Conservation (phyloP, 2,329 filamentous ascomycete genomes). For the Paraconiothyrium sp. region DNA sequence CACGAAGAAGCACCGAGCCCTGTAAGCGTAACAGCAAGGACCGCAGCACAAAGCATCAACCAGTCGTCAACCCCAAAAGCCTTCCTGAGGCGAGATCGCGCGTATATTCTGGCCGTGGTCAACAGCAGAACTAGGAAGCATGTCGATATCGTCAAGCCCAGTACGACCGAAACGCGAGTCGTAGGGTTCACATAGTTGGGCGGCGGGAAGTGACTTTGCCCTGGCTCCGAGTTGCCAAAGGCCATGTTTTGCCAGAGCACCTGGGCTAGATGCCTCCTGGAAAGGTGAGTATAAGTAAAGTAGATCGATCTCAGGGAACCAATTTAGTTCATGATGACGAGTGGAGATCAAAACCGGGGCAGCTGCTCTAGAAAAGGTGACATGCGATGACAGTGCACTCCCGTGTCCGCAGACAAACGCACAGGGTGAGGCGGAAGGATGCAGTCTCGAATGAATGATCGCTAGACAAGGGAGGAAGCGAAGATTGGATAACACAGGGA, state of each 20-base stretch:
- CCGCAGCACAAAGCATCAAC: slow-evolving; percentile 5
- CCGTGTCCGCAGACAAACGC: neutral
- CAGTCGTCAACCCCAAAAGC: slow-evolving; percentile 10
- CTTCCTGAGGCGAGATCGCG: slow-evolving; percentile 1
- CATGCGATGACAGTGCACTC: neutral
- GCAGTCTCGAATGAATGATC: slow-evolving; percentile 3
- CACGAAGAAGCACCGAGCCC: slow-evolving; percentile 1
- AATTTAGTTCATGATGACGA: neutral
- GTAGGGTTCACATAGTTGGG: slow-evolving; percentile 11
- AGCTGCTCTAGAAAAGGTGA: neutral
- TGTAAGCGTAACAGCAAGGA: slow-evolving; percentile 2
- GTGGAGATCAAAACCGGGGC: slow-evolving; percentile 2
- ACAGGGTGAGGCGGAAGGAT: slow-evolving; percentile 5
- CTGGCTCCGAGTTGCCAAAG: slow-evolving; percentile 7
- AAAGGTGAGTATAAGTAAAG: neutral
- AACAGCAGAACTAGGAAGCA: slow-evolving; percentile 7
- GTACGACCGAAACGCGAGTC: slow-evolving; percentile 12
- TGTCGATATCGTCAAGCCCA: slow-evolving; percentile 12
- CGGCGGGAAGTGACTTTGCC: slow-evolving; percentile 7
- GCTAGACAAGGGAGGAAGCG: neutral
- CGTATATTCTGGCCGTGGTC: slow-evolving; percentile 2
- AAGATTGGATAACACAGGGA: neutral
- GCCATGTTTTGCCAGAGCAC: slow-evolving; percentile 7
- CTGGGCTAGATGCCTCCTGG: neutral
- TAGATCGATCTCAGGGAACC: neutral